phyloP scores from a whole-genome alignment of 78 protist species.

The Creolimax fragrantissima region DNA sequence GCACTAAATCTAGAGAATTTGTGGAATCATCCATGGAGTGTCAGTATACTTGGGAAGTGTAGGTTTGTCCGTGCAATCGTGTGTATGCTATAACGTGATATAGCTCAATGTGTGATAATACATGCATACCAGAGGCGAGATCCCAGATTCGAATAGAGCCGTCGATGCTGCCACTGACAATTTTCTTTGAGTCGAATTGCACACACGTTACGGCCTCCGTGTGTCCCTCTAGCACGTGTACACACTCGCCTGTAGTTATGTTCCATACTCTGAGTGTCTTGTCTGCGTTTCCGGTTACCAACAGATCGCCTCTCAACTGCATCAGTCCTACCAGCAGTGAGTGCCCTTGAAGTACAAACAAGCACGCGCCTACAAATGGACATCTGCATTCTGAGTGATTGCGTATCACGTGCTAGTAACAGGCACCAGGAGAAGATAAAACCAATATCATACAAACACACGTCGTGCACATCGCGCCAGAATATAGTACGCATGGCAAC shows the following conservation, averaged over 20 bases:
- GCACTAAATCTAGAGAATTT: not conserved
- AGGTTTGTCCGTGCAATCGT: not conserved
- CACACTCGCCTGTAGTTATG: slow-evolving; percentile 39
- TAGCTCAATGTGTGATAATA: not conserved
- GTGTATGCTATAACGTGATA: not conserved
- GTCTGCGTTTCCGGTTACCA: slow-evolving; percentile 10
- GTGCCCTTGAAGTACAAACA: not conserved
- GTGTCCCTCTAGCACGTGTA: slow-evolving; percentile 57
- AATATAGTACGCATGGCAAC: no score
- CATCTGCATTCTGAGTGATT: no score
- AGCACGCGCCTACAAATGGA: not conserved
- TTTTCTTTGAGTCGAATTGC: slow-evolving; percentile 71
- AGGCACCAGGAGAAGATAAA: no score
- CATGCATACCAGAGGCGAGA: slow-evolving; percentile 37
- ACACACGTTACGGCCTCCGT: slow-evolving; percentile 73
- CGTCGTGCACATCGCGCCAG: no score
- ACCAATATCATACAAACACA: no score
- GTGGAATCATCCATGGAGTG: not conserved
- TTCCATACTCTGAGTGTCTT: slow-evolving; percentile 15
- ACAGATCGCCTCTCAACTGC: slow-evolving; percentile 22
- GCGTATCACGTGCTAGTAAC: no score
- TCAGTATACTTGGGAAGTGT: not conserved
- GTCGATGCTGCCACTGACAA: slow-evolving; percentile 71
- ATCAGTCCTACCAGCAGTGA: not conserved
- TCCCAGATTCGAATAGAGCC: slow-evolving; percentile 56